Base-by-base conservation (phyloP, 495 filamentous ascomycete genomes). In the Aspergillus campestris region DNA sequence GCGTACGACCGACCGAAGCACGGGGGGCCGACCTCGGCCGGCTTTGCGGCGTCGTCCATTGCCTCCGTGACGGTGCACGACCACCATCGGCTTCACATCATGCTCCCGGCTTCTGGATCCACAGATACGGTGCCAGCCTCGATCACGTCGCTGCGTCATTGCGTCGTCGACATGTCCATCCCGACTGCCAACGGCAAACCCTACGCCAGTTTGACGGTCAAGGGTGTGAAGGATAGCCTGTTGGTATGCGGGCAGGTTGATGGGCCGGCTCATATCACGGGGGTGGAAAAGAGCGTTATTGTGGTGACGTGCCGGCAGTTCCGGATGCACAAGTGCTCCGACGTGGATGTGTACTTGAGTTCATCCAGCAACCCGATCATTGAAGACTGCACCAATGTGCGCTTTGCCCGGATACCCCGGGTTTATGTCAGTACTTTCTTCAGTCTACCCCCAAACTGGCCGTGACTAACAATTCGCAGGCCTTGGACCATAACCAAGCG, bases 351-450 rank as follows among this genome's bases (percentile, higher is more conserved):
- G 31, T 97, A 95, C 60, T 71, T 97, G 36, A 78, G 81, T 43
- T 89, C 84, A 54, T 67, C 72, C 0, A 92, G 87, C 55, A 79
- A 86, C 45, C 94, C 94, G 2, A 94, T 99, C 50, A 91, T 99
- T 40, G 94, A 99, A 61, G 83, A 89, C 49, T 96, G 90, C 54
- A 76, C 63, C 32, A 73, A 72, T 35, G 74, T 99, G 56, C 70
- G 82, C 32, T 97, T 98, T 61, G 82, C 86, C 7, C 79, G 83
- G 18, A 70, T 91, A 18, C 86, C 86, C 0, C 67, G 69, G 40
- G 60, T 62, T 40, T 84, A 87, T 69, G 83, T 89, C 63, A 67
- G 83, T 74, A 34, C 0, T 34, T 36, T 12, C 8, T 6, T 45
- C 0, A 4, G 14, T 31, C 13, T 15, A 24, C 5, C 8, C 39